A percentile compares a stretch with the other conserved stretches of the same genome.
Conservation (phyloP, 805 yeast genomes). For the Ogataea dorogensis region DNA sequence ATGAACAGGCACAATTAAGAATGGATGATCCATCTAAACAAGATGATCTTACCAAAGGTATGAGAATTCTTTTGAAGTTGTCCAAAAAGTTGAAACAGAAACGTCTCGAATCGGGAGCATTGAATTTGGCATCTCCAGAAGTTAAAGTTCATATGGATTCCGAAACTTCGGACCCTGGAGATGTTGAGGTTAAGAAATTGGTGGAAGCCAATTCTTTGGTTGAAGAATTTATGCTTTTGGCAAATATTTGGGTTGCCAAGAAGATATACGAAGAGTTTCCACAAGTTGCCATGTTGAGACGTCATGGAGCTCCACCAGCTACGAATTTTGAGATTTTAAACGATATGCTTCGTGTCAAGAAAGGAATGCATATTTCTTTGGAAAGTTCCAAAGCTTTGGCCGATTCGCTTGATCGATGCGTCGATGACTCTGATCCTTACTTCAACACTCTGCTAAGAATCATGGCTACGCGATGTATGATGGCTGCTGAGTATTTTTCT, state of each 20-base stretch:
- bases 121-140: slow-evolving; percentile 95
- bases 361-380: slow-evolving; percentile 69
- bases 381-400: slow-evolving; percentile 91
- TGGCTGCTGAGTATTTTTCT: slow-evolving; percentile 97
- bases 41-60: slow-evolving; percentile 86
- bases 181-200: slow-evolving; percentile 85
- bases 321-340: slow-evolving; percentile 87
- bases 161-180: slow-evolving; percentile 95
- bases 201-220: slow-evolving; percentile 93
- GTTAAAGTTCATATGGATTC: slow-evolving; percentile 96
- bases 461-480: slow-evolving; percentile 98
- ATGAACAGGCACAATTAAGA: slow-evolving; percentile 87
- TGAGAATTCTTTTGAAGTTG: slow-evolving; percentile 76
- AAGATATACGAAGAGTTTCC: slow-evolving; percentile 92
- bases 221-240: slow-evolving; percentile 97
- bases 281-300: slow-evolving; percentile 96
- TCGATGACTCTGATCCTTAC: slow-evolving; percentile 78
- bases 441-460: slow-evolving; percentile 92
- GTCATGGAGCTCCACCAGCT: slow-evolving; percentile 97
- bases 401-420: slow-evolving; percentile 87
- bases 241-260: slow-evolving; percentile 92
- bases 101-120: slow-evolving; percentile 92
- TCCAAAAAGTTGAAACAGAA: slow-evolving; percentile 83
- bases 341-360: slow-evolving; percentile 82
- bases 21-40: slow-evolving; percentile 75